These are phyloP conservation scores for Sonneratia alba DNA, from an alignment of 345 rosid genomes.

Conservation along the genomic window DNA sequence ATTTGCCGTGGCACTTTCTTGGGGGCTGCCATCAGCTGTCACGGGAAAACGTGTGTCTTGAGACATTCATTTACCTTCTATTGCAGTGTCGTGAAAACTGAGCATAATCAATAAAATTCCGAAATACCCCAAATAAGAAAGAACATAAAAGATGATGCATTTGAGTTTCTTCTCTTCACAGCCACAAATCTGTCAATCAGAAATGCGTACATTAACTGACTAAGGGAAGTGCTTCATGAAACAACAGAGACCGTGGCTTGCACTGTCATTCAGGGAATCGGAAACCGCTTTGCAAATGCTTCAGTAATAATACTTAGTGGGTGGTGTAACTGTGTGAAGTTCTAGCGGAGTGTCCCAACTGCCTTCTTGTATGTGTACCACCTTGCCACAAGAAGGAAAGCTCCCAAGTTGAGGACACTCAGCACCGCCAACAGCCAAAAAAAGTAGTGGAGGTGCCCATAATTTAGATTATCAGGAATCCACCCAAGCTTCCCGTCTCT, in stretches of 20 bases:
- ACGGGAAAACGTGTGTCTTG: no score
- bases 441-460: slow-evolving; percentile 32
- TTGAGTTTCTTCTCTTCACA: not conserved
- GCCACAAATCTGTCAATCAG: not conserved
- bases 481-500: slow-evolving; percentile 26
- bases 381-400: slow-evolving; percentile 23
- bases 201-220: not conserved
- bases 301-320: no score
- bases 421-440: slow-evolving; percentile 29
- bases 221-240: not conserved
- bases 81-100: no score
- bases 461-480: slow-evolving; percentile 33
- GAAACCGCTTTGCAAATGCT: no score
- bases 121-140: no score
- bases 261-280: no score
- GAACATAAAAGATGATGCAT: not conserved
- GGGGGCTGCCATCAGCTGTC: not conserved
- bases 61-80: no score
- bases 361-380: slow-evolving; percentile 34
- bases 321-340: no score
- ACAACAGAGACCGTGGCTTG: not conserved
- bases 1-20: not conserved
- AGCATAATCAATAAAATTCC: no score
- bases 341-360: slow-evolving; percentile 8
- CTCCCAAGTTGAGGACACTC: slow-evolving; percentile 25